Evolutionary conservation across 2,329 filamentous ascomycete species (phyloP).

Genomic region (Chrysoporthe cubensis): DNA sequence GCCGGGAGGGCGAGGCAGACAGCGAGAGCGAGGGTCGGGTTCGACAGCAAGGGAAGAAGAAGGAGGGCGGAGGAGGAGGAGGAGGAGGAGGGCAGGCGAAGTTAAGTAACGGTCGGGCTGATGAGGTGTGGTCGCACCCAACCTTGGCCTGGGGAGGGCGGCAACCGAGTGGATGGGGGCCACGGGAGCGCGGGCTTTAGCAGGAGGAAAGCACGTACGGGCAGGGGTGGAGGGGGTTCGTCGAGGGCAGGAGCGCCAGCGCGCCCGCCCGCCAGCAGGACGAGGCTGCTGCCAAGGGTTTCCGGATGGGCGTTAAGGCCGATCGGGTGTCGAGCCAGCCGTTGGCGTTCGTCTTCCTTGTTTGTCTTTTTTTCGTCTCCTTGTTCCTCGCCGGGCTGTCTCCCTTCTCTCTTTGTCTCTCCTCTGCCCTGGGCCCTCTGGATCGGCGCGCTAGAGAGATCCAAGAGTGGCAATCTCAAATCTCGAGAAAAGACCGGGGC

Average conservation of each 20-base stretch:
- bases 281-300: no score
- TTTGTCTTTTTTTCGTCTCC: no score
- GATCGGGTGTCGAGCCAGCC: no score
- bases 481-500: background rate
- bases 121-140: background rate
- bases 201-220: background rate
- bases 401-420: background rate
- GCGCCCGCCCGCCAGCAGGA: no score
- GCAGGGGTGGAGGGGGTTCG: background rate
- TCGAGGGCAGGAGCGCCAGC: background rate
- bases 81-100: background rate
- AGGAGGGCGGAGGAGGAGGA: conserved; percentile 2
- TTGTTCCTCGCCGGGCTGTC: no score
- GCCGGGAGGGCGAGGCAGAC: conserved; percentile 2
- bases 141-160: background rate
- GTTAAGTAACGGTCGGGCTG: background rate
- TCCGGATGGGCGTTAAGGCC: no score
- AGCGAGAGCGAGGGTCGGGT: conserved; percentile 5
- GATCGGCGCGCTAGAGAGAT: background rate
- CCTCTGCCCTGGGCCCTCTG: background rate
- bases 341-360: no score
- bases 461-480: conserved; percentile 6
- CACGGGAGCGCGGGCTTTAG: no score
- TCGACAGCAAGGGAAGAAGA: conserved; percentile 7
- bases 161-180: no score